Conservation (phyloP, 768 basidiomycete species). For the Lactarius pseudohatsudake region DNA sequence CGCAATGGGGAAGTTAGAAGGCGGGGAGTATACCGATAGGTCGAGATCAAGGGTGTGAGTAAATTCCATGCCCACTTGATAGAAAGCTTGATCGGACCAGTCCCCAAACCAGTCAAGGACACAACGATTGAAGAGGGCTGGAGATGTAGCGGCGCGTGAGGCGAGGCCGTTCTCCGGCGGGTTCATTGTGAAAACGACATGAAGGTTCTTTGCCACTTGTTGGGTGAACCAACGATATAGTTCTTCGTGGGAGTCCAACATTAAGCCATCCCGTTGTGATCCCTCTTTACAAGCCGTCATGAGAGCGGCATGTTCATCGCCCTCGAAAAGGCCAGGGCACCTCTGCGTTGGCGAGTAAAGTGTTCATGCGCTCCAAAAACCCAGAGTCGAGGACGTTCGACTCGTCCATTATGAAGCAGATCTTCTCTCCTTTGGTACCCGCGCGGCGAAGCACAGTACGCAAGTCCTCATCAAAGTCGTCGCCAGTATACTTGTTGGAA, state of each 20-base stretch:
- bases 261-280: slow-evolving; percentile 96
- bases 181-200: slow-evolving; percentile 99
- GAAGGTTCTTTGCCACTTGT: slow-evolving; percentile 96
- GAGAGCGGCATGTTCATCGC: slow-evolving; percentile 95
- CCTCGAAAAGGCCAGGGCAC: slow-evolving; percentile 99
- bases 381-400: slow-evolving; percentile 99
- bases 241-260: slow-evolving; percentile 98
- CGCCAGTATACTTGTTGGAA: slow-evolving; percentile 97
- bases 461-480: slow-evolving; percentile 98
- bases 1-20: slow-evolving; percentile 82
- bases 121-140: slow-evolving; percentile 98
- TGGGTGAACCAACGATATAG: slow-evolving; percentile 98
- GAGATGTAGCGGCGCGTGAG: slow-evolving; percentile 94
- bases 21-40: slow-evolving; percentile 74
- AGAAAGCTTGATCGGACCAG: slow-evolving; percentile 98
- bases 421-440: slow-evolving; percentile 98
- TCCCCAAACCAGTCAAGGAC: slow-evolving; percentile 99
- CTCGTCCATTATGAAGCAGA: slow-evolving; percentile 99
- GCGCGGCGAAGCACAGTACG: slow-evolving; percentile 91
- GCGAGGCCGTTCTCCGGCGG: slow-evolving; percentile 95
- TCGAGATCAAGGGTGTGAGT: slow-evolving; percentile 93
- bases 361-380: slow-evolving; percentile 99
- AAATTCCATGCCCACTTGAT: slow-evolving; percentile 97
- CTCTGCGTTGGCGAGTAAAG: slow-evolving; percentile 97
- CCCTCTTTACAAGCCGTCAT: slow-evolving; percentile 99